These are phyloP conservation scores for Iris pallida DNA, from an alignment of 116 monocot genomes.

Conservation along the genomic window DNA sequence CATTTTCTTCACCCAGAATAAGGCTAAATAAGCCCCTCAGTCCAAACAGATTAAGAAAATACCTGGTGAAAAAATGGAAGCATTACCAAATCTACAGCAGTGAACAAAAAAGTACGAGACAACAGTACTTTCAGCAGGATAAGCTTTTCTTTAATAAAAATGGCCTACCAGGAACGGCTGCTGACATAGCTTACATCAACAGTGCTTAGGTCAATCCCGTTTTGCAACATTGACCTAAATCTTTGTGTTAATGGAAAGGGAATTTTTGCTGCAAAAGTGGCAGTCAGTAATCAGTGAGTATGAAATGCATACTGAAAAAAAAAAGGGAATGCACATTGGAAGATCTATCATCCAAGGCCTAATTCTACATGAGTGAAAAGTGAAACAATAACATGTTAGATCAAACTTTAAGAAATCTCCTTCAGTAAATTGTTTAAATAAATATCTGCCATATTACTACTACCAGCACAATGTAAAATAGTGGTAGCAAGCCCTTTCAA, in stretches of 20 bases:
- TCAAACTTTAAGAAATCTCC: too few relatives aligned
- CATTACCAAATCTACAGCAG: background rate
- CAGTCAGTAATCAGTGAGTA: too few relatives aligned
- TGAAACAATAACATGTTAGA: too few relatives aligned
- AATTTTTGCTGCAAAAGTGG: constrained; percentile 55
- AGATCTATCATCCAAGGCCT: too few relatives aligned
- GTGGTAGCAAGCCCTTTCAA: too few relatives aligned
- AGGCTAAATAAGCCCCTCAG: constrained; percentile 97
- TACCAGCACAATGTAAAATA: too few relatives aligned
- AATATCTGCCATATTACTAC: too few relatives aligned
- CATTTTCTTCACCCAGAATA: constrained; percentile 99
- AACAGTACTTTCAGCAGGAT: background rate
- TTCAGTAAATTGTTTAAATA: too few relatives aligned
- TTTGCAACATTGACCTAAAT: constrained; percentile 91
- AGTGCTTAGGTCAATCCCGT: constrained; percentile 94
- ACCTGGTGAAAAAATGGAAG: constrained; percentile 42
- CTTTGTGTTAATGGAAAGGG: constrained; percentile 89
- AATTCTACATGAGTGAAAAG: too few relatives aligned
- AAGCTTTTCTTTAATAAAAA: background rate
- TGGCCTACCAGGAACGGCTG: constrained; percentile 85
- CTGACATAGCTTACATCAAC: constrained; percentile 99
- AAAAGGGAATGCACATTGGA: too few relatives aligned
- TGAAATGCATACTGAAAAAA: too few relatives aligned
- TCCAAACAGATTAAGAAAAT: constrained; percentile 94
- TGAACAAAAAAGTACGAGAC: background rate